Evolutionary conservation across 495 filamentous ascomycete species (phyloP).

Genomic region (Neurospora hispaniola): DNA sequence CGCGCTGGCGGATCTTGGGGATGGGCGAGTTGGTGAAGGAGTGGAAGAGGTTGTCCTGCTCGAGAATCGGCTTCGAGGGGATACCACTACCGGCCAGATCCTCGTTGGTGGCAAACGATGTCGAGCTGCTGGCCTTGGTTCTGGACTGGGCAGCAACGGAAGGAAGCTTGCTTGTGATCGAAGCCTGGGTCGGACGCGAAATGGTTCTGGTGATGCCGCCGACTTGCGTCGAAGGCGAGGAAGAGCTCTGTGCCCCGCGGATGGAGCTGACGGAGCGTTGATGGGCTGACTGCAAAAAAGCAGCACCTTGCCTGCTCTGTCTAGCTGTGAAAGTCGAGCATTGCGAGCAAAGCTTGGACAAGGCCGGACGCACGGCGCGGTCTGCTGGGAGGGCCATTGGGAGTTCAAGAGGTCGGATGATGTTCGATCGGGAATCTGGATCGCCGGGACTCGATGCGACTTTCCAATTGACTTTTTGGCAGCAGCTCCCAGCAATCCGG

Average conservation of each 20-base stretch:
- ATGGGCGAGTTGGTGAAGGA: slow-evolving; percentile 78
- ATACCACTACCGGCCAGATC: background rate
- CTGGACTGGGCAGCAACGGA: slow-evolving; percentile 11
- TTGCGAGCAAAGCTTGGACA: slow-evolving; percentile 20
- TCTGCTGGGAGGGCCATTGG: slow-evolving; percentile 21
- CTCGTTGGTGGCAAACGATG: background rate
- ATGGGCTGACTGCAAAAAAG: slow-evolving; percentile 10
- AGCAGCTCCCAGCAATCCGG: background rate
- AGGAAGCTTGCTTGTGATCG: slow-evolving; percentile 9
- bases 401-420: background rate
- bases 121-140: slow-evolving; percentile 2
- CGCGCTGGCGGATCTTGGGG: slow-evolving; percentile 71
- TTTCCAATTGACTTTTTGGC: background rate
- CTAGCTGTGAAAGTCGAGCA: slow-evolving; percentile 15
- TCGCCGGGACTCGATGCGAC: background rate
- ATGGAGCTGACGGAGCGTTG: slow-evolving; percentile 7
- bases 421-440: background rate
- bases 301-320: slow-evolving; percentile 9
- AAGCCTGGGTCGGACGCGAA: background rate
- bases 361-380: slow-evolving; percentile 18
- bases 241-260: slow-evolving; percentile 5
- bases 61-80: slow-evolving; percentile 38
- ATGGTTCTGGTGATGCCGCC: background rate
- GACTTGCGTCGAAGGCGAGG: background rate
- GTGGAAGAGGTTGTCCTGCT: slow-evolving; percentile 83